phyloP scores from a whole-genome alignment of 169 alveolate species.

The Plasmodium sp. region DNA sequence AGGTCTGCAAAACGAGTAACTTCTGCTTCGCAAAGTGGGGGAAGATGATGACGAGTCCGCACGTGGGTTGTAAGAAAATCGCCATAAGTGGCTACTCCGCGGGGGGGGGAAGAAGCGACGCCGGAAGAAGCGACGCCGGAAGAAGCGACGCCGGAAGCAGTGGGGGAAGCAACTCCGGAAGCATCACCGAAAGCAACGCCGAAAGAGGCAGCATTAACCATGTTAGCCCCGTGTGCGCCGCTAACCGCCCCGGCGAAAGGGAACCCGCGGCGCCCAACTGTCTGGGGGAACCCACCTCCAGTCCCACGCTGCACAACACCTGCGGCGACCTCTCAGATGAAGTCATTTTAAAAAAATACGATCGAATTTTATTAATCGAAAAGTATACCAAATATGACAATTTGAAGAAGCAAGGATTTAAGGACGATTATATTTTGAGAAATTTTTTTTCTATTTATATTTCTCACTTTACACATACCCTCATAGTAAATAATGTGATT shows the following conservation, averaged over 20 bases:
- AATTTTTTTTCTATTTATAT: slow-evolving; percentile 33
- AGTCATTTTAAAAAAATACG: slow-evolving; percentile 4
- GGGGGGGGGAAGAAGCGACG: background rate
- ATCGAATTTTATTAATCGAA: slow-evolving; percentile 56
- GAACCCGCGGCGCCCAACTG: background rate
- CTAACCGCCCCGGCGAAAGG: background rate
- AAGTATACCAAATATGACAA: slow-evolving; percentile 61
- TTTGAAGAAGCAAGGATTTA: slow-evolving; percentile 44
- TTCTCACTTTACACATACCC: slow-evolving; percentile 70
- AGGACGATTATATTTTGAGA: slow-evolving; percentile 46
- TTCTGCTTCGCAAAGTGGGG: background rate
- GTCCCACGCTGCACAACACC: background rate
- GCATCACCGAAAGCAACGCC: too few relatives aligned
- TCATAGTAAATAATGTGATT: slow-evolving; percentile 48
- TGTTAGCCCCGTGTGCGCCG: background rate
- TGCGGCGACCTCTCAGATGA: background rate
- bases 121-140: too few relatives aligned
- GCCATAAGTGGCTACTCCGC: background rate
- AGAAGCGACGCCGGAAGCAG: background rate
- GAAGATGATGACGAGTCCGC: background rate
- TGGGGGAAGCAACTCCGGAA: too few relatives aligned
- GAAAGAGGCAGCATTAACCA: background rate
- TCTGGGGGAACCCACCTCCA: background rate
- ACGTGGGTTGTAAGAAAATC: background rate
- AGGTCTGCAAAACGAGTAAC: background rate